These are phyloP conservation scores for Isabelozyma heimii DNA, from an alignment of 805 yeast species.

Conservation along the genomic window DNA sequence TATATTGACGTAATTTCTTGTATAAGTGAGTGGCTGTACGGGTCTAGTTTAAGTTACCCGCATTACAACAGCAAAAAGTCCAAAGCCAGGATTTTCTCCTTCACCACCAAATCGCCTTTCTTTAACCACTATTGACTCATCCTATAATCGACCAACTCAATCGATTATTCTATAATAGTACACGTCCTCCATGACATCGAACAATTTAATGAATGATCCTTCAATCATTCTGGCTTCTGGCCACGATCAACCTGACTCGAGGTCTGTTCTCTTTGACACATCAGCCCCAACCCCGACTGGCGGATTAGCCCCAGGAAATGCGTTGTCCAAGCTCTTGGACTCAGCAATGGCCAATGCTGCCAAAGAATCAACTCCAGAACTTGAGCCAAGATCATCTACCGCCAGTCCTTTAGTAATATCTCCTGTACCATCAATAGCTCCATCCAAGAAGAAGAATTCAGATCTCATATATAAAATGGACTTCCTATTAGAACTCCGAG, in stretches of 20 bases:
- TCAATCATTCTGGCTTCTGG: constrained; percentile 22
- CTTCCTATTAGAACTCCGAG: constrained; percentile 26
- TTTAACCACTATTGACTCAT: too few relatives aligned
- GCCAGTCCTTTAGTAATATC: constrained; percentile 4
- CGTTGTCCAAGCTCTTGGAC: constrained; percentile 40
- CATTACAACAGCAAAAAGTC: too few relatives aligned
- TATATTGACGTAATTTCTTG: too few relatives aligned
- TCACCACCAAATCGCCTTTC: too few relatives aligned
- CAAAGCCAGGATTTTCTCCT: too few relatives aligned
- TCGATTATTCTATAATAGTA: not conserved
- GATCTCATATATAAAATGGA: constrained; percentile 23
- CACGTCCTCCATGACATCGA: not conserved
- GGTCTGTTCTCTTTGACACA: not conserved
- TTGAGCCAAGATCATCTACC: constrained; percentile 12
- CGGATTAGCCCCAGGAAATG: constrained; percentile 30
- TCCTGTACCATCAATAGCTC: not conserved
- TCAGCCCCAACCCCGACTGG: constrained; percentile 4
- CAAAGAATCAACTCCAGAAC: constrained; percentile 39
- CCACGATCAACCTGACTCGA: not conserved
- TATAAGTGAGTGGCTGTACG: too few relatives aligned
- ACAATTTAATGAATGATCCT: constrained; percentile 21
- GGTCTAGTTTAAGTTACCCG: too few relatives aligned
- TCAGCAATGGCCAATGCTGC: constrained; percentile 49
- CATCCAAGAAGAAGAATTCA: constrained; percentile 2
- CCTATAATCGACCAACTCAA: too few relatives aligned